Base-by-base conservation (phyloP, 2,329 filamentous ascomycete species). In the Trichophyton verrucosum region DNA sequence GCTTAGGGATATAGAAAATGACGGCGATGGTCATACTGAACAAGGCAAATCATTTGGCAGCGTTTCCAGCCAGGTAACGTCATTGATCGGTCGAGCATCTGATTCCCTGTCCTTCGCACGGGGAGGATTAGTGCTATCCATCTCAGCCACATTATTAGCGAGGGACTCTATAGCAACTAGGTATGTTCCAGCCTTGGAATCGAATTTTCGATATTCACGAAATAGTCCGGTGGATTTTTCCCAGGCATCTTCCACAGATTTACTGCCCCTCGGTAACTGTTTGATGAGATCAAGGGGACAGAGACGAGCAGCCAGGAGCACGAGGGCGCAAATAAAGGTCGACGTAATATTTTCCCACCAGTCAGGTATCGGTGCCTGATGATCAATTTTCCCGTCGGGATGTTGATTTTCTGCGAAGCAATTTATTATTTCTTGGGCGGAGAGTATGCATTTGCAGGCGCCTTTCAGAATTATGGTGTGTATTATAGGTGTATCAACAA, bases 291-390 rank as follows among this genome's bases (percentile, higher is more conserved):
- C 61, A n/a, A 11, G 30, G 3, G 62, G 49, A 38, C 64, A 65
- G 30, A 59, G 33, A 6, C 63, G 63, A 15, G 63, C 63, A 4
- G 63, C 63, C 27, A 66, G 49, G 8, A 66, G 42, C 17, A 63
- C 59, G 7, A 59, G 62, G 3, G 60, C 62, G 36, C 63, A 66
- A 8, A 62, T 61, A 38, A 60, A 66, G 22, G 61, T 22, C 30
- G 61, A 63, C 15, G 56, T 60, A 7, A 63, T 49, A 51, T 61
- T 66, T 44, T 66, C 64, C 64, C 64, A 66, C 61, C 64, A 64
- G 1, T 61, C 33, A 2, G 64, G 63, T 7, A 65, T 40, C 3
- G 61, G 60, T 2, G 58, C 60, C 3, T 58, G 30, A 24, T 58
- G 38, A 27, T 63, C 27, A 13, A 40, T 9, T 51, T 44, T 59